Evolutionary conservation across 2,329 filamentous ascomycete genomes (phyloP).

Genomic region (Botrytis deweyae): DNA sequence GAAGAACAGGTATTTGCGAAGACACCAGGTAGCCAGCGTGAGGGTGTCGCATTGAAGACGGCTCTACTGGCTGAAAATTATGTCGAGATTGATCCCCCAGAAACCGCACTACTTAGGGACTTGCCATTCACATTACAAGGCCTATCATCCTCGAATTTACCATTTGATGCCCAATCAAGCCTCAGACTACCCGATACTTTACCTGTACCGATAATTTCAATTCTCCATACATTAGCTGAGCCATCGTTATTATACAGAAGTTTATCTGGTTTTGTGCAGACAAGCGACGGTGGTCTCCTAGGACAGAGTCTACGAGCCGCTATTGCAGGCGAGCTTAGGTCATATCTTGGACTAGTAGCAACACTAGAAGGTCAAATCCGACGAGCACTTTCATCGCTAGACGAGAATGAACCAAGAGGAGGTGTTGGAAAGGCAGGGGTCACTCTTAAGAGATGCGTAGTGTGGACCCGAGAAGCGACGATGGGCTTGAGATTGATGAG

Average conservation of each 20-base stretch:
- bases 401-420: slow-evolving; percentile 63
- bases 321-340: slow-evolving; percentile 78
- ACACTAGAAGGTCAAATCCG: slow-evolving; percentile 91
- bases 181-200: slow-evolving; percentile 76
- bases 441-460: slow-evolving; percentile 89
- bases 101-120: slow-evolving; percentile 70
- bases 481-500: slow-evolving; percentile 94
- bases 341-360: slow-evolving; percentile 86
- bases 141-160: slow-evolving; percentile 79
- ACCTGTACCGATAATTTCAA: slow-evolving; percentile 78
- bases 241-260: slow-evolving; percentile 87
- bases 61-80: slow-evolving; percentile 58
- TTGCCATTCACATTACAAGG: slow-evolving; percentile 92
- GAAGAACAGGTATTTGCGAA: slow-evolving; percentile 36
- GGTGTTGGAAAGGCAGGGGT: slow-evolving; percentile 84
- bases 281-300: slow-evolving; percentile 77
- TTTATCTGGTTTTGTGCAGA: slow-evolving; percentile 78
- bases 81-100: slow-evolving; percentile 58
- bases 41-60: slow-evolving; percentile 47
- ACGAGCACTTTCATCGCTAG: slow-evolving; percentile 72
- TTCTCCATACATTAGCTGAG: slow-evolving; percentile 87
- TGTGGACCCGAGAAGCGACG: slow-evolving; percentile 96
- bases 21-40: slow-evolving; percentile 32
- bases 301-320: slow-evolving; percentile 89
- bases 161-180: slow-evolving; percentile 67